A percentile compares a stretch with the other conserved stretches of the same genome.
Evolutionary conservation across 805 yeast species (phyloP).

Genomic region (Saccharomyces kudriavzevii): DNA sequence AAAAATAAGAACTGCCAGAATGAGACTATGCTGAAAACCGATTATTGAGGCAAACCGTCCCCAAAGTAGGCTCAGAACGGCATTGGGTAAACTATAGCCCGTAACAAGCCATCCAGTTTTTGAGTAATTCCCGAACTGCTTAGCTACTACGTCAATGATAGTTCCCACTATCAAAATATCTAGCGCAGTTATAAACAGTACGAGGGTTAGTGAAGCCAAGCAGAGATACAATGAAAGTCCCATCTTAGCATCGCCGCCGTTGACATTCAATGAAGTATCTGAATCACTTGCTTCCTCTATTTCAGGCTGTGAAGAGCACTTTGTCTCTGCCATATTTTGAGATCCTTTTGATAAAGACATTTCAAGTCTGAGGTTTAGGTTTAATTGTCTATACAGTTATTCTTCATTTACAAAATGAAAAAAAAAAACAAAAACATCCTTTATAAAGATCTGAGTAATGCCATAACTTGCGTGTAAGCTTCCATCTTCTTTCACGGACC

Average conservation of each 20-base stretch:
- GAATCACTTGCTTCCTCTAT: background rate
- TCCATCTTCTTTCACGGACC: background rate
- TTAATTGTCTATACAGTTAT: no score
- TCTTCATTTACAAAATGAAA: no score
- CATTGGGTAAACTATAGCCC: constrained; percentile 48
- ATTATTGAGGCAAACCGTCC: constrained; percentile 48
- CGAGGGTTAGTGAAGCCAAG: constrained; percentile 12
- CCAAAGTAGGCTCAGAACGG: constrained; percentile 47
- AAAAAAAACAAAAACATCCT: no score
- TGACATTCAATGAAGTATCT: background rate
- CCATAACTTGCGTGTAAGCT: no score
- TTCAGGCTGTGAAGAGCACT: background rate
- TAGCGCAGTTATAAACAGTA: constrained; percentile 36
- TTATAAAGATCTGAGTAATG: no score
- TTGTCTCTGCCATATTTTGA: background rate
- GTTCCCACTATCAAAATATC: constrained; percentile 56
- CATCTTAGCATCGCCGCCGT: background rate
- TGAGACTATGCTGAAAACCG: constrained; percentile 47
- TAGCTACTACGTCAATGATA: constrained; percentile 41
- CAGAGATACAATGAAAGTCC: background rate
- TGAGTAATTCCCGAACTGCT: constrained; percentile 41
- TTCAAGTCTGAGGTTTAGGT: no score
- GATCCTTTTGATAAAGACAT: background rate
- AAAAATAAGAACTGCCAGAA: constrained; percentile 44
- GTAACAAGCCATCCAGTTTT: constrained; percentile 53